Conservation (phyloP, 1,284 basidiomycete species). For the Volvariella volvacea region DNA sequence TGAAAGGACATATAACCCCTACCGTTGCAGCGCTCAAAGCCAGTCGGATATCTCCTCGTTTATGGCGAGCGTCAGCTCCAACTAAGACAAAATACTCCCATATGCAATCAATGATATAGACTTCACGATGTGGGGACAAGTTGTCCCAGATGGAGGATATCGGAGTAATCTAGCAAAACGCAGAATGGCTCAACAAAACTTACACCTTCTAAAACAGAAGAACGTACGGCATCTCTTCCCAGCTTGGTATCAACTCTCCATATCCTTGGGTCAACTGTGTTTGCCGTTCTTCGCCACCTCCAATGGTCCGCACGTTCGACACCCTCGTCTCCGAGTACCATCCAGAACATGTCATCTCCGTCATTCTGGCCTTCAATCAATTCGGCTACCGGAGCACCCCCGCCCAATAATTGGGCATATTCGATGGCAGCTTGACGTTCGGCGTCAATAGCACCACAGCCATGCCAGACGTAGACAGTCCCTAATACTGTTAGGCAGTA, state of each 20-base stretch:
- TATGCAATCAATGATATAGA: slow-evolving; percentile 64
- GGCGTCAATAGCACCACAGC: slow-evolving; percentile 49
- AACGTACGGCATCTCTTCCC: slow-evolving; percentile 32
- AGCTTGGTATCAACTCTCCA: slow-evolving; percentile 48
- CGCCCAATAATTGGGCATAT: slow-evolving; percentile 48
- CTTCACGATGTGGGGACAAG: slow-evolving; percentile 20
- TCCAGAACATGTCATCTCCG: slow-evolving; percentile 75
- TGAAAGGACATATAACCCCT: slow-evolving; percentile 15
- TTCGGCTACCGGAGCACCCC: slow-evolving; percentile 36
- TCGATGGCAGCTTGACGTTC: slow-evolving; percentile 56
- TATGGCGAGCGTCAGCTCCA: slow-evolving; percentile 53
- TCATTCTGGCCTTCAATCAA: slow-evolving; percentile 55
- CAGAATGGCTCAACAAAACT: not conserved
- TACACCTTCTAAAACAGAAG: not conserved
- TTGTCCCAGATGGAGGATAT: slow-evolving; percentile 27
- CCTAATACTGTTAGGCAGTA: slow-evolving; percentile 67
- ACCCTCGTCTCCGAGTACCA: slow-evolving; percentile 65
- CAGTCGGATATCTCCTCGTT: slow-evolving; percentile 51
- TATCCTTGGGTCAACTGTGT: slow-evolving; percentile 33
- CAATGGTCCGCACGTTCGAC: slow-evolving; percentile 76
- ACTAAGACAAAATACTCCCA: slow-evolving; percentile 77
- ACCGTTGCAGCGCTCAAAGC: slow-evolving; percentile 55
- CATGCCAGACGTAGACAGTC: slow-evolving; percentile 73
- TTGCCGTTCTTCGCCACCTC: slow-evolving; percentile 50
- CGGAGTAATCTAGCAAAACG: slow-evolving; percentile 19